Base-by-base conservation (phyloP, 2,329 filamentous ascomycete genomes). In the Fusarium phyllophilum region DNA sequence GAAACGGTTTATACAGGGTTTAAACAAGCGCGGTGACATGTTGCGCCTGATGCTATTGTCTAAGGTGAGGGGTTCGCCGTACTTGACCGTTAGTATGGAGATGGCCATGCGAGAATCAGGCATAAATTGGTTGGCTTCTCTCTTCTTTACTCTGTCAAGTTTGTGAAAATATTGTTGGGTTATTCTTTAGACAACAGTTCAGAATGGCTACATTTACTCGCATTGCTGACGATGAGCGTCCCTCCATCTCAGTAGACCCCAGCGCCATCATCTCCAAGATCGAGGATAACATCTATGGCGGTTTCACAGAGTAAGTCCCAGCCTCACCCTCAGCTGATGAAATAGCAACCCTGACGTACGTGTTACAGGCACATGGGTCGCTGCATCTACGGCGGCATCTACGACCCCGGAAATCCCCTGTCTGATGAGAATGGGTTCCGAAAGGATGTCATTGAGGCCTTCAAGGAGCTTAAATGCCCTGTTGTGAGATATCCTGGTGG, bases 341-440 rank as follows among this genome's bases (percentile, higher is more conserved):
- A 14, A 15, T 29, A 20, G 22, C 6, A 22, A n/a, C 29, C 26
- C 62, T 66, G 60, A 73, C 61, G 10, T 15, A 72, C 57, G 17
- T 15, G 5, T 24, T 33, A 17, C 58, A 94, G 92, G 77, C 94
- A 96, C 82, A 96, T 96, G 93, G 94, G 94, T 77, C 90, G 94
- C 70, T 96, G 94, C 85, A 95, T 96, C 79, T 96, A 96, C 81
- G 93, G 93, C 72, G 94, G 94, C 73, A 92, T 96, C 79, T 96
- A 95, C 82, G 93, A 96, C 76, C 93, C 93, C 3, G 88, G 87
- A 39, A 95, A 91, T 80, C 84, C 90, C 7, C 86, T 95, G n/a
- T 91, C 92, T 5, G 93, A 95, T 75, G 86, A 89, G 61, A 86
- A 93, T 73, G 93, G 93, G 46, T 96, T 94, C 83, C 91, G 94